A percentile compares a stretch with the other conserved stretches of the same genome.
These are phyloP conservation scores for Melocanna baccifera DNA, from an alignment of 176 grass and related monocot genomes.

Conservation along the genomic window DNA sequence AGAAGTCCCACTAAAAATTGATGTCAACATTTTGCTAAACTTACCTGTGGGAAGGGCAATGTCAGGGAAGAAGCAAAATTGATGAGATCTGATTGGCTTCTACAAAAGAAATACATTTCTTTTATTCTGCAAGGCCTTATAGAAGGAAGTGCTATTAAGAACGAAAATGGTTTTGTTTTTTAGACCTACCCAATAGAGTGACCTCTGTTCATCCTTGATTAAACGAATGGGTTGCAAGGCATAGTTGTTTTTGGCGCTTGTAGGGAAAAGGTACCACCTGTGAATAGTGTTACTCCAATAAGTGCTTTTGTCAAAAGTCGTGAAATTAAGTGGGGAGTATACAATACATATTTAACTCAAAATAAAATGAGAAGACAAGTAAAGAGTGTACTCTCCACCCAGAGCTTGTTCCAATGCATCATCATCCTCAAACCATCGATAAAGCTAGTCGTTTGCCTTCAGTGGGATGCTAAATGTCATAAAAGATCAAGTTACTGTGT, in stretches of 20 bases:
- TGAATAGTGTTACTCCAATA: conserved; percentile 8
- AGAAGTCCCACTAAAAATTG: neutral
- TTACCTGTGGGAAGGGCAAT: conserved; percentile 62
- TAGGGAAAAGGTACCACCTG: conserved; percentile 86
- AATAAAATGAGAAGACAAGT: conserved; percentile 16
- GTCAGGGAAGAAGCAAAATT: conserved; percentile 41
- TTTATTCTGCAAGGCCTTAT: neutral
- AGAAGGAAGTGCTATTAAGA: neutral
- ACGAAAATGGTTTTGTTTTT: conserved; percentile 19
- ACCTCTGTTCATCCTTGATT: conserved; percentile 63
- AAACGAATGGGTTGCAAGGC: conserved; percentile 57
- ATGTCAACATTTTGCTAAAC: neutral
- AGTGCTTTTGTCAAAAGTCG: neutral
- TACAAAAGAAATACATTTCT: conserved; percentile 36
- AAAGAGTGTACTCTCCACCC: conserved; percentile 73
- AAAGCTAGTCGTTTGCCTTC: conserved; percentile 88
- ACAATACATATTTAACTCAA: neutral
- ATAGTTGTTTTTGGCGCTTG: conserved; percentile 29
- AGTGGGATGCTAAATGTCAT: conserved; percentile 33
- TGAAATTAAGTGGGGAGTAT: neutral
- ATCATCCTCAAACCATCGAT: conserved; percentile 88
- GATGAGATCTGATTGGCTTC: conserved; percentile 43
- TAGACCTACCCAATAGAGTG: conserved; percentile 66
- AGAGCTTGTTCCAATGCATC: conserved; percentile 91
- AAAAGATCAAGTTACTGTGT: conserved; percentile 6